Conservation (phyloP, 768 basidiomycete genomes). For the Lentinula edodes region DNA sequence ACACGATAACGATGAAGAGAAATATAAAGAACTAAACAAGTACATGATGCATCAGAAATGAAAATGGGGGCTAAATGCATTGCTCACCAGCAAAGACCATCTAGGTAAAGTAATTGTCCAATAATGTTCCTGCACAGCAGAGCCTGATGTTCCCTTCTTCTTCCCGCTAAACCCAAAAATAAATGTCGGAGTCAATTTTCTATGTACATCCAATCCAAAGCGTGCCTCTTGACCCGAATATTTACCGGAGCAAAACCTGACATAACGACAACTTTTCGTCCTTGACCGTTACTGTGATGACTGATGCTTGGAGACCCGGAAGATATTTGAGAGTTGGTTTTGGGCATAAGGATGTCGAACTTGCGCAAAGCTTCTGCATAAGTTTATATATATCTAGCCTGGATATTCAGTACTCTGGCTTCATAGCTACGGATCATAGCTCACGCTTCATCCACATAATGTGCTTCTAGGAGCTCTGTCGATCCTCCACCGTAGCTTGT, state of each 20-base stretch:
- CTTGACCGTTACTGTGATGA: slow-evolving; percentile 36
- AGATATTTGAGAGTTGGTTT: slow-evolving; percentile 28
- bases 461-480: slow-evolving; percentile 31
- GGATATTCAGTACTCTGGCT: not conserved
- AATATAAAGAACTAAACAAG: slow-evolving; percentile 68
- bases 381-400: slow-evolving; percentile 51
- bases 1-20: slow-evolving; percentile 76
- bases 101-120: slow-evolving; percentile 73
- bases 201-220: not conserved
- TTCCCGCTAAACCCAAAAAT: slow-evolving; percentile 11
- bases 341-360: slow-evolving; percentile 45
- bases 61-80: not conserved
- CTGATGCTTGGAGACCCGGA: slow-evolving; percentile 29
- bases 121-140: slow-evolving; percentile 44
- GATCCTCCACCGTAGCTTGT: not conserved
- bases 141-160: slow-evolving; percentile 19
- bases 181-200: not conserved
- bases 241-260: slow-evolving; percentile 92
- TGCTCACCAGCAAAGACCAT: slow-evolving; percentile 79
- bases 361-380: slow-evolving; percentile 73
- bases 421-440: slow-evolving; percentile 15
- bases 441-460: slow-evolving; percentile 73
- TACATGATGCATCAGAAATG: not conserved
- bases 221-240: slow-evolving; percentile 70
- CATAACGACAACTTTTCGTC: slow-evolving; percentile 76